Conservation (phyloP, 192 early-diverging fungal genomes). For the Diversispora epigaea region DNA sequence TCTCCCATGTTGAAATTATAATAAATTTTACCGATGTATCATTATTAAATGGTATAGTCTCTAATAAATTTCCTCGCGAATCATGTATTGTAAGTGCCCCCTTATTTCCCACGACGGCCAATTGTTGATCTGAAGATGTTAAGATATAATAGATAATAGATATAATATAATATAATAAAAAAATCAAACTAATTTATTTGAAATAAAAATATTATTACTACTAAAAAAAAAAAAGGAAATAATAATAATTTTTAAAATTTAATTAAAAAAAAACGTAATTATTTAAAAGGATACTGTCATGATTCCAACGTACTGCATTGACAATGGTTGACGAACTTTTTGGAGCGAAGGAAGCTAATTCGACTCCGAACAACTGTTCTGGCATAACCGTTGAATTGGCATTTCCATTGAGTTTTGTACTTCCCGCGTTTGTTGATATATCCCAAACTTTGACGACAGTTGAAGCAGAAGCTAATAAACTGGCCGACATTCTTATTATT, state of each 20-base stretch:
- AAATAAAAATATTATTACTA: background rate
- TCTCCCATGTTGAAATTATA: too few relatives aligned
- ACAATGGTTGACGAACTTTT: background rate
- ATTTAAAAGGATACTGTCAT: conserved; percentile 26
- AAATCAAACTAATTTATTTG: background rate
- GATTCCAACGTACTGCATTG: conserved; percentile 26
- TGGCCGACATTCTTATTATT: conserved; percentile 4
- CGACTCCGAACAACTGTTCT: conserved; percentile 16
- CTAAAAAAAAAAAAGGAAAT: background rate
- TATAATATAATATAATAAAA: background rate
- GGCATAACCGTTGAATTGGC: background rate
- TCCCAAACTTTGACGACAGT: conserved; percentile 28
- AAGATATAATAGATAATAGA: background rate
- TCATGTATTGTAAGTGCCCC: conserved; percentile 30
- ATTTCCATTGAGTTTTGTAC: background rate
- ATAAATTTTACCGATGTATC: background rate
- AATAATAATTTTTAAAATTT: too few relatives aligned
- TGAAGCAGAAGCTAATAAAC: conserved; percentile 25
- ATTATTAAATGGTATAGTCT: conserved; percentile 13
- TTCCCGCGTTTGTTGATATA: background rate
- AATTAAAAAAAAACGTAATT: too few relatives aligned
- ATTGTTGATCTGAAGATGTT: conserved; percentile 5
- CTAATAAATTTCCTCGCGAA: conserved; percentile 2
- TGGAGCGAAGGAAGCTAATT: conserved; percentile 19
- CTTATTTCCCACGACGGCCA: conserved; percentile 12